Conservation (phyloP, 2,329 filamentous ascomycete species). For the Aspergillus intermedius region DNA sequence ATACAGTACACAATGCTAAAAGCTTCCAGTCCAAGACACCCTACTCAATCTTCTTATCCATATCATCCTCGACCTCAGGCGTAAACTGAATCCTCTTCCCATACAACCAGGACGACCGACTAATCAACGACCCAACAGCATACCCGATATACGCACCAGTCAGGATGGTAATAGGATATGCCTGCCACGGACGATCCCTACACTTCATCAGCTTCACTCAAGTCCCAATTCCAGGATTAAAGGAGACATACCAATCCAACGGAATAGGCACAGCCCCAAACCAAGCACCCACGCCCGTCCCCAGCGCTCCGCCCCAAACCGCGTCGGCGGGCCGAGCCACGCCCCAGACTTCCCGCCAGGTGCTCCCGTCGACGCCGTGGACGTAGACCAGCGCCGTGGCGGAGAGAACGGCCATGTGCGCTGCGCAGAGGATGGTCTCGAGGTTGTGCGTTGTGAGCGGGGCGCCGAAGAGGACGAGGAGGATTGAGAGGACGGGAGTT, state of each 20-base stretch:
- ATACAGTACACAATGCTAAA: neutral
- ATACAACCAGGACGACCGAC: conserved; percentile 25
- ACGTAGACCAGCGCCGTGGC: conserved; percentile 78
- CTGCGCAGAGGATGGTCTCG: conserved; percentile 72
- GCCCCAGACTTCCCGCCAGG: conserved; percentile 65
- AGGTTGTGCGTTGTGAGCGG: conserved; percentile 73
- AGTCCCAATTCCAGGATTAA: neutral
- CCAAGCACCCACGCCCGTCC: conserved; percentile 77
- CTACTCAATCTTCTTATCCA: neutral
- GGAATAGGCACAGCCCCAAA: conserved; percentile 91
- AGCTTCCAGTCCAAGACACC: neutral
- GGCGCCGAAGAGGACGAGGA: conserved; percentile 83
- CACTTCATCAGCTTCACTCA: neutral
- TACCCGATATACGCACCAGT: conserved; percentile 76
- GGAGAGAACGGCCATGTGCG: conserved; percentile 73
- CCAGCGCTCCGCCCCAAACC: conserved; percentile 74
- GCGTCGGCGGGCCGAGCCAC: conserved; percentile 71
- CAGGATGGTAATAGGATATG: conserved; percentile 89
- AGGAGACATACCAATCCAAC: conserved; percentile 65
- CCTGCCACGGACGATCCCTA: conserved; percentile 94
- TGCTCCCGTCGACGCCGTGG: conserved; percentile 65
- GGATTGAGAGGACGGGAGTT: conserved; percentile 51
- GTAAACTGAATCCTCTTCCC: conserved; percentile 31
- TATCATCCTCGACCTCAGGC: conserved; percentile 11
- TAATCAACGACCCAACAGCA: conserved; percentile 49